These are phyloP conservation scores for Avena atlantica DNA, from an alignment of 176 grass and related monocot species.

Conservation along the genomic window DNA sequence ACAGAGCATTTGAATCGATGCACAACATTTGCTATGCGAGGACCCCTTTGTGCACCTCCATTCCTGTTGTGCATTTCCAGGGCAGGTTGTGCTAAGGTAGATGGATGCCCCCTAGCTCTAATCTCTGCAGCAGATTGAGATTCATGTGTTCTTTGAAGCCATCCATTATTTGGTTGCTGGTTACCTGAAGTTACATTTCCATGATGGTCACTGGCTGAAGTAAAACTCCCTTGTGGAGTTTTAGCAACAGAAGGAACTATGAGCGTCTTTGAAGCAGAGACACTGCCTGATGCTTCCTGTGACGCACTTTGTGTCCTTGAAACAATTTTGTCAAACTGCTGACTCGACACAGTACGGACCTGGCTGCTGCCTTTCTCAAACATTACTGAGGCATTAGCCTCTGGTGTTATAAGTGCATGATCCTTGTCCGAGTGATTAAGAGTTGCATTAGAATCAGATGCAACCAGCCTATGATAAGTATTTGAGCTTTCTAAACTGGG, in stretches of 20 bases:
- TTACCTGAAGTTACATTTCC: constrained; percentile 38
- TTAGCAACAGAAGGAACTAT: constrained; percentile 34
- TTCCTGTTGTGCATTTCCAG: constrained; percentile 56
- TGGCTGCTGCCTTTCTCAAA: constrained; percentile 53
- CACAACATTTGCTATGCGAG: constrained; percentile 87
- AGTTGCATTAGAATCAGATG: constrained; percentile 50
- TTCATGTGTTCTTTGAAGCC: constrained; percentile 46
- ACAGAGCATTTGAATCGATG: constrained; percentile 73
- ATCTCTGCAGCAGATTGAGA: constrained; percentile 18
- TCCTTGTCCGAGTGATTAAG: constrained; percentile 56
- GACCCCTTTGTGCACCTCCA: constrained; percentile 69
- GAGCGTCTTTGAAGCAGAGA: constrained; percentile 34
- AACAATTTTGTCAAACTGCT: constrained; percentile 48
- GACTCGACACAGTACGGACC: constrained; percentile 16
- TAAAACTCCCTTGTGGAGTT: constrained; percentile 33
- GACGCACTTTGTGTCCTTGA: constrained; percentile 38
- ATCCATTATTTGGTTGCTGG: constrained; percentile 46
- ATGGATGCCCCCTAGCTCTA: constrained; percentile 51
- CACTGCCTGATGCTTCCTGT: constrained; percentile 50
- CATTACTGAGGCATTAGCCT: constrained; percentile 49
- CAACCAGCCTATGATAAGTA: constrained; percentile 43
- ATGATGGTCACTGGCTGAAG: constrained; percentile 33
- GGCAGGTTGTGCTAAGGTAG: constrained; percentile 36
- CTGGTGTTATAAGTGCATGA: constrained; percentile 41
- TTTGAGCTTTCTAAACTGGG: constrained; percentile 46